These are phyloP conservation scores for Prunus yedoensis DNA, from an alignment of 331 rosid genomes.

Conservation along the genomic window DNA sequence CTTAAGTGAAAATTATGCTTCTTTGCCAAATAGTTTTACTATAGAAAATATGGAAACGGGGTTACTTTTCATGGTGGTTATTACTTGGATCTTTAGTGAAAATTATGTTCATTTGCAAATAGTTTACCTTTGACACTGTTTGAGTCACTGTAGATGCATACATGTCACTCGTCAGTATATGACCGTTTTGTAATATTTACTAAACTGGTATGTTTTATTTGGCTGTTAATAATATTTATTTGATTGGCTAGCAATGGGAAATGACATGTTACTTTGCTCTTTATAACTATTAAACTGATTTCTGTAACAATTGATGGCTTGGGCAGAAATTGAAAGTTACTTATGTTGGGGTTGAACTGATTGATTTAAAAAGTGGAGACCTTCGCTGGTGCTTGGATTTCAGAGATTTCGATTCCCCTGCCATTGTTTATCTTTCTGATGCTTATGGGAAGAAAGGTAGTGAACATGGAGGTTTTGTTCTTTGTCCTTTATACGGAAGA, in stretches of 20 bases:
- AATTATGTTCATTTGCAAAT: no score
- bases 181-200: neutral
- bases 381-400: slow-evolving; percentile 99
- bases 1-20: neutral
- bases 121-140: neutral
- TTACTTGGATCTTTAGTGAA: neutral
- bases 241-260: neutral
- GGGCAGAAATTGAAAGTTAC: slow-evolving; percentile 90
- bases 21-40: neutral
- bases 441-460: slow-evolving; percentile 66
- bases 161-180: neutral
- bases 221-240: neutral
- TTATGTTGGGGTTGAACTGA: slow-evolving; percentile 78
- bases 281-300: slow-evolving; percentile 18
- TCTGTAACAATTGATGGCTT: slow-evolving; percentile 30
- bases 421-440: slow-evolving; percentile 74
- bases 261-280: neutral
- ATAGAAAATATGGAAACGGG: neutral
- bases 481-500: slow-evolving; percentile 93
- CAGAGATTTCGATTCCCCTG: slow-evolving; percentile 95
- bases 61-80: neutral
- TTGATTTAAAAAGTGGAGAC: slow-evolving; percentile 77
- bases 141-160: neutral
- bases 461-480: slow-evolving; percentile 83
- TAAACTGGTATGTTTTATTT: neutral